Percentiles rank a stretch among this genome's conserved stretches.
Evolutionary conservation across 305 asterid genomes (phyloP).

Genomic region (Fraxinus latifolia): DNA sequence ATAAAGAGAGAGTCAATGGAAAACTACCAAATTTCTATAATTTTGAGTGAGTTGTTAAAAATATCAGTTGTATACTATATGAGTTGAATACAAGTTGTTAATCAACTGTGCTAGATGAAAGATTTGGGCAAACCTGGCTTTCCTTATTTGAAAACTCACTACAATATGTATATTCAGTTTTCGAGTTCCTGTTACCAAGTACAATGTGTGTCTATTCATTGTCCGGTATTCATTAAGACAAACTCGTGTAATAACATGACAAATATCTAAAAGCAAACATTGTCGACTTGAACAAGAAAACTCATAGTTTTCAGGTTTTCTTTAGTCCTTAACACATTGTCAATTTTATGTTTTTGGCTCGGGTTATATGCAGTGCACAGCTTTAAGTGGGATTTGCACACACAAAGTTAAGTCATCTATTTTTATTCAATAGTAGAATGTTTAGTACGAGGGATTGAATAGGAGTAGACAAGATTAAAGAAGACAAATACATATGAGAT

Average conservation of each 20-base stretch:
- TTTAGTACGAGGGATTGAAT: not conserved
- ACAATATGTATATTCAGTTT: not conserved
- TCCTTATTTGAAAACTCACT: not conserved
- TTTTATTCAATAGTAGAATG: not conserved
- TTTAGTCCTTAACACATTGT: not conserved
- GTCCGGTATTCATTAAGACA: too few species aligned
- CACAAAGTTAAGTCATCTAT: not conserved
- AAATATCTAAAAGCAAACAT: too few species aligned
- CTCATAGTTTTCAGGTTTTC: not conserved
- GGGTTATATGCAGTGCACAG: too few species aligned
- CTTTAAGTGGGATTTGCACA: not conserved
- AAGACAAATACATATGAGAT: not conserved
- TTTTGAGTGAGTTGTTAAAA: not conserved
- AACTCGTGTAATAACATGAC: too few species aligned
- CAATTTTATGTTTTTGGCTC: not conserved
- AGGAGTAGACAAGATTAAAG: not conserved
- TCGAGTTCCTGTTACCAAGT: not conserved
- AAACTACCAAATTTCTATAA: not conserved
- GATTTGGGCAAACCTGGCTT: not conserved
- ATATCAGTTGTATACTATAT: not conserved
- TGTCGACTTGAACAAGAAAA: not conserved
- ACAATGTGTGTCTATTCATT: too few species aligned
- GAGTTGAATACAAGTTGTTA: not conserved
- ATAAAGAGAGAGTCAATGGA: conserved; percentile 1
- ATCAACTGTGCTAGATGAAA: not conserved